phyloP scores from a whole-genome alignment of 2,329 filamentous ascomycete species.

The Cladophialophora psammophila region DNA sequence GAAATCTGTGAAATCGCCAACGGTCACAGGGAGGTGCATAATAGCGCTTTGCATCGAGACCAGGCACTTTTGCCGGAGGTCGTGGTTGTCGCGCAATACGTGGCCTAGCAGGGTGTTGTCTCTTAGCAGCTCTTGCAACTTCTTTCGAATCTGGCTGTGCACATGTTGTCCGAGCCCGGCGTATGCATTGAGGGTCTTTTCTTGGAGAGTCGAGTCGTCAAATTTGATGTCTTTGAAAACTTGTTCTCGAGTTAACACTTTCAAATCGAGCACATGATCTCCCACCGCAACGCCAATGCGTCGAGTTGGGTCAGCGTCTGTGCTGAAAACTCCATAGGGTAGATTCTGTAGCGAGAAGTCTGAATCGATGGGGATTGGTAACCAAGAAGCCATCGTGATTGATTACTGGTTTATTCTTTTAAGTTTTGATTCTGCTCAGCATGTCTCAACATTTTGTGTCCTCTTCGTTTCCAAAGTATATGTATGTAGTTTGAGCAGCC shows the following conservation, averaged over 20 bases:
- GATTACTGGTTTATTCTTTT: background rate
- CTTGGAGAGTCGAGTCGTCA: slow-evolving; percentile 18
- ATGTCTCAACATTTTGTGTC: too few species aligned
- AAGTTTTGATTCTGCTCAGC: background rate
- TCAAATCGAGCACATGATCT: slow-evolving; percentile 27
- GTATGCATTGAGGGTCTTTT: slow-evolving; percentile 58
- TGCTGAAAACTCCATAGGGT: slow-evolving; percentile 30
- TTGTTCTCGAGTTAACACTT: slow-evolving; percentile 11
- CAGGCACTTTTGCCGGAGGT: slow-evolving; percentile 2
- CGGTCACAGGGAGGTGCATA: slow-evolving; percentile 63
- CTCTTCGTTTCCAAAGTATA: too few species aligned
- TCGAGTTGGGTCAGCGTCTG: background rate
- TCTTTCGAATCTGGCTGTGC: slow-evolving; percentile 51
- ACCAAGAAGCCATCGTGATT: slow-evolving; percentile 22
- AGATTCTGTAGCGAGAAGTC: slow-evolving; percentile 30
- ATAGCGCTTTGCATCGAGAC: slow-evolving; percentile 49
- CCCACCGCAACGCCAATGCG: slow-evolving; percentile 26
- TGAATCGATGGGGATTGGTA: slow-evolving; percentile 13
- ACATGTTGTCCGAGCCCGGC: slow-evolving; percentile 53
- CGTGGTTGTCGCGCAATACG: slow-evolving; percentile 20
- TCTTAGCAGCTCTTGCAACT: slow-evolving; percentile 44
- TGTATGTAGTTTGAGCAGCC: too few species aligned
- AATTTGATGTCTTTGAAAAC: slow-evolving; percentile 23
- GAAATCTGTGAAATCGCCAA: slow-evolving; percentile 67
- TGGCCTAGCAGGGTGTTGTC: slow-evolving; percentile 12